Percentiles rank a stretch among this genome's conserved stretches.
These are phyloP conservation scores for Solanum sitiens DNA, from an alignment of 257 asterid species.

Conservation along the genomic window DNA sequence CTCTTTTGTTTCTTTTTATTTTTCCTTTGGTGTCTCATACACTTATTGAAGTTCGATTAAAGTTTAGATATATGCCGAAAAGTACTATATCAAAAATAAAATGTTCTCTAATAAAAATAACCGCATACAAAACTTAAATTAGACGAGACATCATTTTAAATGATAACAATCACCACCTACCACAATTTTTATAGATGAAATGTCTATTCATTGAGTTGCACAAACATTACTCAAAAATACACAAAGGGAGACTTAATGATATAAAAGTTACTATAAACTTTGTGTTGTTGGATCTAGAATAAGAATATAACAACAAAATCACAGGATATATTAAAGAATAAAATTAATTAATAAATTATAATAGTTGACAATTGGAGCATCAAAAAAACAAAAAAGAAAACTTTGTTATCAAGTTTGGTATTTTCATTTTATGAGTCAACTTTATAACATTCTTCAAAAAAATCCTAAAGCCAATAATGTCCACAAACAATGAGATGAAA, in stretches of 20 bases:
- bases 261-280: background rate
- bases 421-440: background rate
- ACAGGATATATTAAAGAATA: background rate
- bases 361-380: background rate
- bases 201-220: background rate
- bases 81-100: no score
- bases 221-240: background rate
- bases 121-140: accelerated
- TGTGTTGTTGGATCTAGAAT: background rate
- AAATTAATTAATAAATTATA: background rate
- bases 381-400: background rate
- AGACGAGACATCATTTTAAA: accelerated
- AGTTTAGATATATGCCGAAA: accelerated
- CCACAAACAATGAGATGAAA: background rate
- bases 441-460: background rate
- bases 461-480: background rate
- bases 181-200: background rate
- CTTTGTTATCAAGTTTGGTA: background rate
- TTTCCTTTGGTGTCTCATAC: background rate
- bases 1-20: no score
- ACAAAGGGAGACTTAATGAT: background rate
- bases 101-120: accelerated
- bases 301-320: background rate
- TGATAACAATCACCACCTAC: accelerated
- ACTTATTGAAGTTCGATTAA: accelerated